A percentile compares a stretch with the other conserved stretches of the same genome.
Conservation (phyloP, 768 basidiomycete species). For the Mycena belliarum region DNA sequence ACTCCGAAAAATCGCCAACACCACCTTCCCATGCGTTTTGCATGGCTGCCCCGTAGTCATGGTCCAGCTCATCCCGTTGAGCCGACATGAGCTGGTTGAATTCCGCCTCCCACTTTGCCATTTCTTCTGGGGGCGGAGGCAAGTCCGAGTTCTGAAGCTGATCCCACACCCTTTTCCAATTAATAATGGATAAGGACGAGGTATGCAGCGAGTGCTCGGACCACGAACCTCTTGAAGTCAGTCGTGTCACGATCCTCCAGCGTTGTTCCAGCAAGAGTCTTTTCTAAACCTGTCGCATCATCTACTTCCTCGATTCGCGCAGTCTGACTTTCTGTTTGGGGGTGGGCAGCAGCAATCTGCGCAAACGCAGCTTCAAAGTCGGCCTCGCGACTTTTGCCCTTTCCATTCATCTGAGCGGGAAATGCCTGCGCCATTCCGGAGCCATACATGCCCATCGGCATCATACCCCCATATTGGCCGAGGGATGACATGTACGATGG, state of each 20-base stretch:
- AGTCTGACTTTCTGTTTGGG: constrained; percentile 38
- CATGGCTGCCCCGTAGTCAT: constrained; percentile 63
- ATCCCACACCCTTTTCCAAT: constrained; percentile 56
- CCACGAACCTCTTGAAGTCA: constrained; percentile 60
- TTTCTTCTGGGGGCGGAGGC: constrained; percentile 59
- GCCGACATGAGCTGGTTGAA: constrained; percentile 76
- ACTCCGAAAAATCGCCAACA: constrained; percentile 43
- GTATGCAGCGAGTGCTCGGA: not conserved
- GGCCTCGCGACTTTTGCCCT: constrained; percentile 75
- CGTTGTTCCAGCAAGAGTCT: constrained; percentile 36
- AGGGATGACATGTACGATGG: constrained; percentile 38
- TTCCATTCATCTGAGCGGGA: constrained; percentile 54
- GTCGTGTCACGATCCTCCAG: constrained; percentile 30
- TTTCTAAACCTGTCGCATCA: constrained; percentile 38
- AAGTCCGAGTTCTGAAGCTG: constrained; percentile 58
- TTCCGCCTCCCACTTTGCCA: constrained; percentile 82
- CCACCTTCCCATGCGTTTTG: constrained; percentile 65
- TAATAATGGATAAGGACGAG: not conserved
- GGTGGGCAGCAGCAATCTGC: constrained; percentile 58
- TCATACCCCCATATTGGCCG: constrained; percentile 35
- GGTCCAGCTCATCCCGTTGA: constrained; percentile 65
- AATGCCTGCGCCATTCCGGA: constrained; percentile 32
- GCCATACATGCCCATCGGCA: constrained; percentile 38
- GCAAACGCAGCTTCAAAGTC: constrained; percentile 89
- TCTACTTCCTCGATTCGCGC: constrained; percentile 59